Conservation (phyloP, 2,329 filamentous ascomycete genomes). For the Aspergillus arachidicola region DNA sequence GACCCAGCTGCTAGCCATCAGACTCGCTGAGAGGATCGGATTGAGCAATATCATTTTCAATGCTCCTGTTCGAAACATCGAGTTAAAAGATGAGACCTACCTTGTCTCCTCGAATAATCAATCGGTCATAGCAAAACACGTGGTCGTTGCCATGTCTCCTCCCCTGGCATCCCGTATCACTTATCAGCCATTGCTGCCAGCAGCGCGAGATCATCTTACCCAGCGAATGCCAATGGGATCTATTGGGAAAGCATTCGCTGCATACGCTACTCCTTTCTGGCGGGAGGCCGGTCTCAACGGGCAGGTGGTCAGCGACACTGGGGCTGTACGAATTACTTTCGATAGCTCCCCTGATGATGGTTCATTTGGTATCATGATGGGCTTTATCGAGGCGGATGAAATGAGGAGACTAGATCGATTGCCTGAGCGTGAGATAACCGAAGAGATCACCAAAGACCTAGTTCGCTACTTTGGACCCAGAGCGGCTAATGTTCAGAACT, state of each 20-base stretch:
- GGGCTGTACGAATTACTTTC: conserved; percentile 22
- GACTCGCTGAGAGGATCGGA: neutral
- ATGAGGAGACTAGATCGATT: conserved; percentile 23
- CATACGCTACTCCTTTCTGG: conserved; percentile 24
- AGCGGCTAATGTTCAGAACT: neutral
- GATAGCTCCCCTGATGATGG: conserved; percentile 25
- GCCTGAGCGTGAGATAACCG: conserved; percentile 22
- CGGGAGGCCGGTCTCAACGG: conserved; percentile 22
- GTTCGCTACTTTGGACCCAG: conserved; percentile 15
- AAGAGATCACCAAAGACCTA: conserved; percentile 19
- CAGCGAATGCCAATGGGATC: conserved; percentile 20
- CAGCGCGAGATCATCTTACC: conserved; percentile 14
- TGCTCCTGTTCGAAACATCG: neutral
- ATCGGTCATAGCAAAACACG: neutral
- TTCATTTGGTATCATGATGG: conserved; percentile 28
- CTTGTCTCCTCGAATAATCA: neutral
- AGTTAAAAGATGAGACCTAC: neutral
- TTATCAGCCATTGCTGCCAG: conserved; percentile 7
- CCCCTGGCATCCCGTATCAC: conserved; percentile 4
- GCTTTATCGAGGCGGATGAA: conserved; percentile 31
- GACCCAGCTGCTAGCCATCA: neutral
- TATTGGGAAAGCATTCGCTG: conserved; percentile 16
- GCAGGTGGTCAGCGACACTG: conserved; percentile 21
- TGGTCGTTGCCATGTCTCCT: conserved; percentile 6
- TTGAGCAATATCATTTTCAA: neutral